Conservation (phyloP, 169 alveolate genomes). For the Cryptosporidium parvum region DNA sequence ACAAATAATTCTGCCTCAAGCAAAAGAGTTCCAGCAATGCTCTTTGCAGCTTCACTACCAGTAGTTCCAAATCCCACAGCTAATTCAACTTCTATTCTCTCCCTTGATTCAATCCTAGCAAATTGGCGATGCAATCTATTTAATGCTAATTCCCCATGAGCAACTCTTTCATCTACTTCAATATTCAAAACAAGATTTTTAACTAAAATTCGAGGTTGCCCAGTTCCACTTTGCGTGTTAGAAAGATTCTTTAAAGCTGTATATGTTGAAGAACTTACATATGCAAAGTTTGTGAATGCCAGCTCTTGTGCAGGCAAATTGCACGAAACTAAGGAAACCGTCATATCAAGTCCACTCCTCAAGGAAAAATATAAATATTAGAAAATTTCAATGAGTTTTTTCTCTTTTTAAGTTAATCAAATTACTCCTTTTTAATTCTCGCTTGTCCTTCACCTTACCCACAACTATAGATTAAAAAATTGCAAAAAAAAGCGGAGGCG, state of each 20-base stretch:
- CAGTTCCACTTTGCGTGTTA: constrained; percentile 12
- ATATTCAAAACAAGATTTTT: constrained; percentile 77
- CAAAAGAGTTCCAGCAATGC: constrained; percentile 77
- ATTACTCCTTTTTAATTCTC: neutral
- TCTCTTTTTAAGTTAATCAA: neutral
- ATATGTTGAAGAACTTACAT: constrained; percentile 74
- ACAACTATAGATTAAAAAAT: neutral
- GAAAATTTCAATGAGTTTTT: neutral
- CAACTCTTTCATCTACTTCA: constrained; percentile 77
- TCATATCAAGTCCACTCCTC: neutral
- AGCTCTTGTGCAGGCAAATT: constrained; percentile 80
- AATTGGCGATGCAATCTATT: constrained; percentile 80
- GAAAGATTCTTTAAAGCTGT: constrained; percentile 62
- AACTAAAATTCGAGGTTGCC: constrained; percentile 65
- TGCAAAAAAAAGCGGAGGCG: constrained; percentile 29
- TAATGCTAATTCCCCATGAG: constrained; percentile 79
- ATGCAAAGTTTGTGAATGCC: constrained; percentile 79
- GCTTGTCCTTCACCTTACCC: neutral
- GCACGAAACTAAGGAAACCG: constrained; percentile 73
- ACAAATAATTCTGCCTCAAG: constrained; percentile 79
- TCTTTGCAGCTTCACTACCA: constrained; percentile 76
- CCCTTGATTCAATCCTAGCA: constrained; percentile 78
- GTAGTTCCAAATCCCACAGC: constrained; percentile 75
- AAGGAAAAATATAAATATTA: neutral
- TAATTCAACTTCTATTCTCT: constrained; percentile 71